Base-by-base conservation (phyloP, 139 green algal species). In the Edaphochlamys debaryana region DNA sequence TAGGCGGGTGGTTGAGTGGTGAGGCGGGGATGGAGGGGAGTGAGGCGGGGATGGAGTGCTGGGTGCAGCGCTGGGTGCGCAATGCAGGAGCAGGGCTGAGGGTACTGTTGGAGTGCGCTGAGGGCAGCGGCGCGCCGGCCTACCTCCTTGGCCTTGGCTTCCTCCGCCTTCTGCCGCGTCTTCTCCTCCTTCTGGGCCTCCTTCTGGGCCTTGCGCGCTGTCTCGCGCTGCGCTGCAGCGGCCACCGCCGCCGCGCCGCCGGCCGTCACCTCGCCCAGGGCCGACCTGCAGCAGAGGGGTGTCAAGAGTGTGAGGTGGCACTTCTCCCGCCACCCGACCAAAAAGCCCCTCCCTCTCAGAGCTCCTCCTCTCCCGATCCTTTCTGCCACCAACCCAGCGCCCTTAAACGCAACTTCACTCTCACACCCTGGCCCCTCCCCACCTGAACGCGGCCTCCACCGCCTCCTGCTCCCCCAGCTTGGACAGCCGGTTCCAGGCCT, bases 401-500 rank as follows among this genome's bases (percentile, higher is more conserved):
- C n/a, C n/a, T n/a, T n/a, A n/a, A 30, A 66, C 27, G 23, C 29
- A 34, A 9, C 19, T 34, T 11, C 27, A 34, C 27, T 13, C 22
- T 29, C 58, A 32, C 22, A 66, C 3, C n/a, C n/a, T n/a, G n/a
- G n/a, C n/a, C n/a, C 13, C 27, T 30, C 3, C 69, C 1, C 36
- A 69, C 79, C 79, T 63, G 54, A 38, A 77, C 1, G 56, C 68
- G 7, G 13, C 54, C 67, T 79, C 79, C 73, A 85, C 48, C 72
- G 85, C 66, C 20, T 63, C 72, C 79, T 79, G 62, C 52, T 64
- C 67, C 11, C 64, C 32, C 76, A 89, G 77, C 60, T 88, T 91
- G 4, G 52, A 20, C 67, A 94, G 75, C 40, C 87, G 88, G 20
- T 82, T 86, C 67, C 87, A 73, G 11, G 87, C 87, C 64, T 87